phyloP scores from a whole-genome alignment of 371 early-diverging fungal species.

The Neoconidiobolus thromboides region DNA sequence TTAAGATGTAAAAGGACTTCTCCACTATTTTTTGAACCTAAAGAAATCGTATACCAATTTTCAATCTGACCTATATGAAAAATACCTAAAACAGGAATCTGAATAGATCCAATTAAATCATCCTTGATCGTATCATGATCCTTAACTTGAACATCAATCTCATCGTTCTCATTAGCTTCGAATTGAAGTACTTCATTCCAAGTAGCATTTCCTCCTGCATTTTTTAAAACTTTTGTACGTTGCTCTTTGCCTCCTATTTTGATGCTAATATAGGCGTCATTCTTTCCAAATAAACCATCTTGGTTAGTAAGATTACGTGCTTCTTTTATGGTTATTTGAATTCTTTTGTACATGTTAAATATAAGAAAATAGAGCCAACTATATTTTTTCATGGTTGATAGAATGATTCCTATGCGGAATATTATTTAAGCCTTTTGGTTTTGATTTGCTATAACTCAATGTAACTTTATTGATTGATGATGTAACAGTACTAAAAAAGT shows the following conservation, averaged over 20 bases:
- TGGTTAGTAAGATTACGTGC: constrained; percentile 8
- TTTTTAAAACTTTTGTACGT: constrained; percentile 6
- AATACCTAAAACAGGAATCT: constrained; percentile 5
- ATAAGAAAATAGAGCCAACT: no score
- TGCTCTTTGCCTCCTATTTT: constrained; percentile 8
- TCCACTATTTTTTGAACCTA: constrained; percentile 10
- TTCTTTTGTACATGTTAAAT: no score
- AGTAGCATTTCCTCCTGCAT: not conserved
- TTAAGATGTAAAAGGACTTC: constrained; percentile 3
- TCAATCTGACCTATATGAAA: not conserved
- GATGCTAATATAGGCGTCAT: constrained; percentile 9
- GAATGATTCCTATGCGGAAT: no score
- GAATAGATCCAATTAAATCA: constrained; percentile 8
- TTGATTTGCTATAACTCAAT: no score
- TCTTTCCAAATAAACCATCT: constrained; percentile 9
- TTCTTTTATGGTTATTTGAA: constrained; percentile 2
- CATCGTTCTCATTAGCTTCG: not conserved
- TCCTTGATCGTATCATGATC: constrained; percentile 7
- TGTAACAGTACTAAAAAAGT: no score
- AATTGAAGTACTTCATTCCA: constrained; percentile 6
- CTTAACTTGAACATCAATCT: constrained; percentile 5
- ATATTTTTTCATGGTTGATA: no score
- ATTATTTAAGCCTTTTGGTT: no score
- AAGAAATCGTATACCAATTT: constrained; percentile 7
- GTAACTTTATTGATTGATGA: no score